A percentile compares a stretch with the other conserved stretches of the same genome.
Conservation (phyloP, 2,329 filamentous ascomycete species). For the Fusarium sp. region DNA sequence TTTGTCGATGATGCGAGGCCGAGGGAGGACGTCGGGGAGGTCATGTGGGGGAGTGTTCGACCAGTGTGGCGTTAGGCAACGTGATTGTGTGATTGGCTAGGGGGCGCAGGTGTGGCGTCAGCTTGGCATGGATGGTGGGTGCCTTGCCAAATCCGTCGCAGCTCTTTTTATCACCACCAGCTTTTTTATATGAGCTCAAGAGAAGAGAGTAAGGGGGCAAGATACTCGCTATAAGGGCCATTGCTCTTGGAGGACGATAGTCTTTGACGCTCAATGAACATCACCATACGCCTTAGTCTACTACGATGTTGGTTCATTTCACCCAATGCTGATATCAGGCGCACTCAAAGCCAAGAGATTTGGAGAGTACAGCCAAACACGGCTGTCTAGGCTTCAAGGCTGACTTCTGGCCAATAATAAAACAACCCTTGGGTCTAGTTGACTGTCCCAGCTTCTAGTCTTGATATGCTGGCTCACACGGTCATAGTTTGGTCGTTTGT, state of each 20-base stretch:
- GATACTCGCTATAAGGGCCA: background rate
- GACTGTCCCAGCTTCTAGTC: background rate
- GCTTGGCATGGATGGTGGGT: background rate
- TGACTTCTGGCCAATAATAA: background rate
- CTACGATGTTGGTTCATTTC: background rate
- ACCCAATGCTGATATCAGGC: background rate
- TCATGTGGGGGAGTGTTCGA: conserved; percentile 39
- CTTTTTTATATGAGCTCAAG: background rate
- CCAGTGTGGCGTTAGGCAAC: conserved; percentile 39
- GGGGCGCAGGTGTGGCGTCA: conserved; percentile 40
- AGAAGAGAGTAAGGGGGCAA: background rate
- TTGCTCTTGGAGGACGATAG: background rate
- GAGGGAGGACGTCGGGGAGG: conserved; percentile 26
- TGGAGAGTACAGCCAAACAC: background rate
- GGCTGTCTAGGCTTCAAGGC: background rate
- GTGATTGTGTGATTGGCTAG: conserved; percentile 22
- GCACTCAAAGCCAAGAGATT: background rate
- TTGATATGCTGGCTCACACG: background rate
- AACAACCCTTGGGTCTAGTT: background rate
- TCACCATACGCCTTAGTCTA: background rate
- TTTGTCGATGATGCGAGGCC: conserved; percentile 39
- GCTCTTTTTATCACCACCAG: background rate
- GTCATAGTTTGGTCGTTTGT: background rate
- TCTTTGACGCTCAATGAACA: background rate
- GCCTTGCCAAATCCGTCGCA: background rate